Conservation (phyloP, 2,329 filamentous ascomycete species). For the Leptographium lundbergii region DNA sequence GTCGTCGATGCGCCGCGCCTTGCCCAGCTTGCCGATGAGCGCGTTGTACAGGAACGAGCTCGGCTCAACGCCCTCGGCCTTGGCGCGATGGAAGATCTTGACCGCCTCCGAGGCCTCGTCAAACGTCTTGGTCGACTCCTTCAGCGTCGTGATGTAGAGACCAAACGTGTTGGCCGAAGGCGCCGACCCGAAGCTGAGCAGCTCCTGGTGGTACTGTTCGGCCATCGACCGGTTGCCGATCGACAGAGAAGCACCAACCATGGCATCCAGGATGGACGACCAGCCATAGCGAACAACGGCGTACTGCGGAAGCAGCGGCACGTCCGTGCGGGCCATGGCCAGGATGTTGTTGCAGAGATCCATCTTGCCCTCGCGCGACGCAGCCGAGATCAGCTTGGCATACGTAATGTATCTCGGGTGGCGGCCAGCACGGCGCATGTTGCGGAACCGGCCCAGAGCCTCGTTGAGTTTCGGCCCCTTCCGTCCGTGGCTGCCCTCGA, state of each 20-base stretch:
- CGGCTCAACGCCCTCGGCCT: constrained; percentile 86
- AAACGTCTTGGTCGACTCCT: constrained; percentile 94
- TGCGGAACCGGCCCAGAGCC: constrained; percentile 71
- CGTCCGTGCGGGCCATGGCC: constrained; percentile 76
- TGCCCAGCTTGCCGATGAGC: constrained; percentile 93
- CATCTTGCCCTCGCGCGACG: constrained; percentile 73
- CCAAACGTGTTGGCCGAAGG: constrained; percentile 97
- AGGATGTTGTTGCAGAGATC: constrained; percentile 77
- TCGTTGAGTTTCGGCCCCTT: constrained; percentile 65
- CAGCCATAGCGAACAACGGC: constrained; percentile 85
- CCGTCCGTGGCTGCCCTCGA: constrained; percentile 68
- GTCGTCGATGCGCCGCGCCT: constrained; percentile 94
- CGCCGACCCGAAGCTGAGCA: constrained; percentile 78
- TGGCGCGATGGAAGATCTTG: constrained; percentile 91
- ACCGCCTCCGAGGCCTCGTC: constrained; percentile 95
- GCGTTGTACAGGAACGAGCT: constrained; percentile 98
- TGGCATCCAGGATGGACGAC: constrained; percentile 91
- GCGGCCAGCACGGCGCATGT: constrained; percentile 83
- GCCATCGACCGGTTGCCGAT: constrained; percentile 70
- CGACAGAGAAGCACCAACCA: constrained; percentile 85
- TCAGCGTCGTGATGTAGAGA: constrained; percentile 97
- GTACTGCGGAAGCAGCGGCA: constrained; percentile 75
- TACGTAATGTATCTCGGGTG: constrained; percentile 95
- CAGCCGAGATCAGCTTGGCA: constrained; percentile 84
- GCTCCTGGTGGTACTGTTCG: constrained; percentile 79